Percentiles rank a stretch among this genome's conserved stretches.
These are phyloP conservation scores for Pichia sporocuriosa DNA, from an alignment of 805 yeast genomes.

Conservation along the genomic window DNA sequence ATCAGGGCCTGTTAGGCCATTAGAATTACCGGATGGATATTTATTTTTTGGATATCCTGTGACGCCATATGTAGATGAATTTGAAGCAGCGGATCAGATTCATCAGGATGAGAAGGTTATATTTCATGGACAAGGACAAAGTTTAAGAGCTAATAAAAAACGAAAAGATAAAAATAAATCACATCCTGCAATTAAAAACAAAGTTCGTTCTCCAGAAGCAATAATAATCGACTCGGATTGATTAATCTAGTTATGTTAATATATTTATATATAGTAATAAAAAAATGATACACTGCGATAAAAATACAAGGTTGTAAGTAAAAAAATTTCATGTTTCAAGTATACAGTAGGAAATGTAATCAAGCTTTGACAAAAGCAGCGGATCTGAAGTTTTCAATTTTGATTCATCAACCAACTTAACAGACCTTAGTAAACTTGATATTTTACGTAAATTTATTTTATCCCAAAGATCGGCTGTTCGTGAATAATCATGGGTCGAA, in stretches of 20 bases:
- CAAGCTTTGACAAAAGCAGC: not conserved
- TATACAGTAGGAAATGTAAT: conserved; percentile 6
- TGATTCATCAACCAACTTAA: conserved; percentile 11
- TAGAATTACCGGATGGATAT: conserved; percentile 75
- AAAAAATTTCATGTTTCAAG: not conserved
- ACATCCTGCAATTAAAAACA: conserved; percentile 53
- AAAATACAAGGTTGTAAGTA: too few relatives aligned
- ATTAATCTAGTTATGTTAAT: not conserved
- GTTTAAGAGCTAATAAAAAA: conserved; percentile 51
- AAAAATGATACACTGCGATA: not conserved
- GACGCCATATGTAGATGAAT: conserved; percentile 38
- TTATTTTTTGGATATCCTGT: conserved; percentile 91
- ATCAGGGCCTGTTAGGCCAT: conserved; percentile 62
- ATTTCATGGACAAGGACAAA: conserved; percentile 67
- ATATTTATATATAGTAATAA: not conserved
- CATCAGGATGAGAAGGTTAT: conserved; percentile 11
- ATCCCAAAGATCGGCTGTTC: conserved; percentile 41
- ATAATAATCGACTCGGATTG: conserved; percentile 61
- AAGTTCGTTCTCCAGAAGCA: conserved; percentile 67
- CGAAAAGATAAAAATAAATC: conserved; percentile 50
- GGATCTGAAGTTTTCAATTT: not conserved
- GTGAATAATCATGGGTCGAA: conserved; percentile 34
- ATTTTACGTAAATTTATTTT: conserved; percentile 35
- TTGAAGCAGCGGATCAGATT: conserved; percentile 28
- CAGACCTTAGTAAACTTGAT: conserved; percentile 39